Percentiles rank a stretch among this genome's conserved stretches.
Conservation (phyloP, 441 rosid genomes). For the Syzygium syzygioides region DNA sequence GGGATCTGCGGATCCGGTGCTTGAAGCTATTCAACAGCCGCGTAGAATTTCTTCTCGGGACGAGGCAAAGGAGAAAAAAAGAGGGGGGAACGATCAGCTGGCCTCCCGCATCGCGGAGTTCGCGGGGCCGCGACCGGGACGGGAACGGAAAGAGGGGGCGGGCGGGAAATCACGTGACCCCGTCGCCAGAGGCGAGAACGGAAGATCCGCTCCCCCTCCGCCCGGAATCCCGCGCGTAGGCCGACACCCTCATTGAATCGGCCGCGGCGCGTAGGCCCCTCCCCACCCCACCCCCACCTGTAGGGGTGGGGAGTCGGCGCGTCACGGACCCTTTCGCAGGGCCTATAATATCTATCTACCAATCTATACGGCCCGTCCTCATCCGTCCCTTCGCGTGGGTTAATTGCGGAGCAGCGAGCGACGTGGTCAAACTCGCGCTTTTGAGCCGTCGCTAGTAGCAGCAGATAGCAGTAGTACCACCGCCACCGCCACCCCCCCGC, state of each 20-base stretch:
- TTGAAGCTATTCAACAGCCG: too few relatives aligned
- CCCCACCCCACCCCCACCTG: background rate
- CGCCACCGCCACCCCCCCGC: too few relatives aligned
- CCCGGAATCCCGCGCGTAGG: background rate
- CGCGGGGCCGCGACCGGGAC: background rate
- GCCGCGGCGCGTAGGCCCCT: background rate
- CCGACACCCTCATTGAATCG: background rate
- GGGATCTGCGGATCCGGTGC: too few relatives aligned
- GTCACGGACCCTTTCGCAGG: background rate
- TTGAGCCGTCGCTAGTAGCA: background rate
- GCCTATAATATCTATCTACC: background rate
- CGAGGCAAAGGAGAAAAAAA: background rate
- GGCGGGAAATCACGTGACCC: background rate
- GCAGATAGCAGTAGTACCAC: too few relatives aligned
- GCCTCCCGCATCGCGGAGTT: background rate
- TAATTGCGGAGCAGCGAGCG: background rate
- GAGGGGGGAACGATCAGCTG: background rate
- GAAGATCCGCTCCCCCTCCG: background rate
- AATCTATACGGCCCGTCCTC: background rate
- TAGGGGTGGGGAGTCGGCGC: background rate
- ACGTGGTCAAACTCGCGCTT: background rate
- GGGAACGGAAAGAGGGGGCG: background rate
- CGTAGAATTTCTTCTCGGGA: background rate
- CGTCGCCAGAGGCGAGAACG: background rate
- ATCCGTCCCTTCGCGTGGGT: background rate